Evolutionary conservation across 1,284 basidiomycete genomes (phyloP).

Genomic region (Ustilago curta): DNA sequence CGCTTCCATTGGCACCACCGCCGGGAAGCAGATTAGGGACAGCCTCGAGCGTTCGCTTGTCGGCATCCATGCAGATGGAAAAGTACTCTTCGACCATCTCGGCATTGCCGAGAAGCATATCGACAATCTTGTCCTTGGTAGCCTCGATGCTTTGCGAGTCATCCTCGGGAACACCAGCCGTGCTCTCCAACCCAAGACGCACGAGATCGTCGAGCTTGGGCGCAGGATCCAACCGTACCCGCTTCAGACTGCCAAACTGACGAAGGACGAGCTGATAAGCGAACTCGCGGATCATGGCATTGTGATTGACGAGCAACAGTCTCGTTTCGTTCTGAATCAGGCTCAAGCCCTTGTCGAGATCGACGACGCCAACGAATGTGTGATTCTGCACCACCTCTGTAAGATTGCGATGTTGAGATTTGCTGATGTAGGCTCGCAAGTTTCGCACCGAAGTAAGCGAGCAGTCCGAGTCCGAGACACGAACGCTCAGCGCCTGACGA

Average conservation of each 20-base stretch:
- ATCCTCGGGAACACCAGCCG: conserved; percentile 71
- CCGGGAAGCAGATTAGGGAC: conserved; percentile 83
- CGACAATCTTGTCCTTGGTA: conserved; percentile 57
- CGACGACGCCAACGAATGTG: conserved; percentile 92
- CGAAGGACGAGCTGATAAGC: conserved; percentile 93
- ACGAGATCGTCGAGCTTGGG: conserved; percentile 80
- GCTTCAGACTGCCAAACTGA: conserved; percentile 87
- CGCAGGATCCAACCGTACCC: conserved; percentile 84
- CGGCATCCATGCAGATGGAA: conserved; percentile 74
- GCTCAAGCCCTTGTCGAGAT: conserved; percentile 79
- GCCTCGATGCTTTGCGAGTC: conserved; percentile 69
- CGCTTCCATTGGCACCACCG: conserved; percentile 75
- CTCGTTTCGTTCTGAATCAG: conserved; percentile 89
- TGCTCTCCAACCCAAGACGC: conserved; percentile 81
- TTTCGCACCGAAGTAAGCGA: conserved; percentile 81
- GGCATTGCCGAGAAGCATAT: conserved; percentile 72
- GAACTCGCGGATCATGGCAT: conserved; percentile 77
- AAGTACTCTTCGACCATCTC: conserved; percentile 96
- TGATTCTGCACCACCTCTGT: conserved; percentile 86
- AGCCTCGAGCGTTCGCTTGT: conserved; percentile 77
- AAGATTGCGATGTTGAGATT: conserved; percentile 80
- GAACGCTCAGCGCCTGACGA: conserved; percentile 37
- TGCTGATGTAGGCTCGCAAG: conserved; percentile 76
- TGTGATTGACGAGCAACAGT: conserved; percentile 89
- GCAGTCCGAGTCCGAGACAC: conserved; percentile 83